Evolutionary conservation across 805 yeast species (phyloP).

Genomic region (Myxozyma geophila): DNA sequence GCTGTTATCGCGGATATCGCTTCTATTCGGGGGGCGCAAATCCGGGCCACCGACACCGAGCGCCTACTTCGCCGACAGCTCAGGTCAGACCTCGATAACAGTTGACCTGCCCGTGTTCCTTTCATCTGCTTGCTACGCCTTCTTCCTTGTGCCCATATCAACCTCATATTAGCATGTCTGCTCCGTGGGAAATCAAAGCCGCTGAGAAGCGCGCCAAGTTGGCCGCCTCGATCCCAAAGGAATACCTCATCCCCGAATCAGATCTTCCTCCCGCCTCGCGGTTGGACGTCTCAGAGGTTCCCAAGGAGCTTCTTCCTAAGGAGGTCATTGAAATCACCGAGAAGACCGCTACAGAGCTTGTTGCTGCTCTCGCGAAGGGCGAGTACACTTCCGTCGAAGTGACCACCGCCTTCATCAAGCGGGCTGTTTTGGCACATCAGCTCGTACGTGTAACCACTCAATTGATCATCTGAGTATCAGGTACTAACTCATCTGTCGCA

Average conservation of each 20-base stretch:
- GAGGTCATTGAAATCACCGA: slow-evolving; percentile 41
- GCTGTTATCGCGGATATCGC: slow-evolving; percentile 1
- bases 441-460: slow-evolving; percentile 46
- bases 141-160: background rate
- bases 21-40: slow-evolving; percentile 3
- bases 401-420: slow-evolving; percentile 59
- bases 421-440: slow-evolving; percentile 65
- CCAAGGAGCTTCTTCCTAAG: slow-evolving; percentile 33
- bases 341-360: slow-evolving; percentile 37
- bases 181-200: slow-evolving; percentile 34
- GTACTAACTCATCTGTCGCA: background rate
- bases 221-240: slow-evolving; percentile 37
- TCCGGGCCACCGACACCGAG: background rate
- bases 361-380: slow-evolving; percentile 39
- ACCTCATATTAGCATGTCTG: slow-evolving; percentile 1
- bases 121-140: background rate
- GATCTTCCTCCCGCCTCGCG: slow-evolving; percentile 36
- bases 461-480: background rate
- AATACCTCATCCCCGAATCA: slow-evolving; percentile 35
- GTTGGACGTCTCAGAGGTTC: slow-evolving; percentile 37
- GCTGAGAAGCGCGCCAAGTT: slow-evolving; percentile 34
- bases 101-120: background rate
- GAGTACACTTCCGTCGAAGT: slow-evolving; percentile 53
- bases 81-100: too few species aligned
- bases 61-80: background rate